Base-by-base conservation (phyloP, 23 red algal genomes). In the Gracilariopsis chorda region DNA sequence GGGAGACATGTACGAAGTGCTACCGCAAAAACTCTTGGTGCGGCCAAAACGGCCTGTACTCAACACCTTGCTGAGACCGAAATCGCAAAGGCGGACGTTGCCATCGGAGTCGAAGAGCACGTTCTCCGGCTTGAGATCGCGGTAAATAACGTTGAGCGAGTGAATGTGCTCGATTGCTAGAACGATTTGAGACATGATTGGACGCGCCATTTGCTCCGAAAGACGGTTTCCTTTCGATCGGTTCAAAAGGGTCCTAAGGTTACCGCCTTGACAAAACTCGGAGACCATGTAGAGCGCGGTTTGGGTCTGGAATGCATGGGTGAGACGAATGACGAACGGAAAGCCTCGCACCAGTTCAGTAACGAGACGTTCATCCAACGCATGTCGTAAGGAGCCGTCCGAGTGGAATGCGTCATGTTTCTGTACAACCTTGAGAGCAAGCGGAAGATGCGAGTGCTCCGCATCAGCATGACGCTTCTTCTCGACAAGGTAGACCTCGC, bases 91-190 rank as follows among this genome's bases (percentile, higher is more conserved):
- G 40, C 82, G 67, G 10, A 91, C 90, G 84, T 98, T 79, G 2
- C 95, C 95, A 33, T 80, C 29, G 0, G 69, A 53, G 46, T 85
- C 78, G 8, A 98, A 33, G 27, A 98, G 48, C 19, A 98, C 88
- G 55, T 98, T 98, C 24, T 98, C 95, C 4, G 85, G 90, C 78
- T 98, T 98, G 42, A 98, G 45, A 46, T 98, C 95, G 19, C 95
- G 90, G 56, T 94, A 94, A 20, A 94, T 78, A 11, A 98, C 79
- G 28, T 83, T 82, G 32, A 77, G 44, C 52, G 35, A 49, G 61
- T 98, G 90, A 32, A 94, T 49, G 47, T 98, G 69, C 61, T 94
- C 95, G 11, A 98, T 58, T 20, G 86, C 95, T 7, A 98, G 67
- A 4, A 92, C 72, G 25, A 94, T 75, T 69, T 98, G 90, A 8